These are phyloP conservation scores for Centella asiatica DNA, from an alignment of 129 eudicot species.

Conservation along the genomic window DNA sequence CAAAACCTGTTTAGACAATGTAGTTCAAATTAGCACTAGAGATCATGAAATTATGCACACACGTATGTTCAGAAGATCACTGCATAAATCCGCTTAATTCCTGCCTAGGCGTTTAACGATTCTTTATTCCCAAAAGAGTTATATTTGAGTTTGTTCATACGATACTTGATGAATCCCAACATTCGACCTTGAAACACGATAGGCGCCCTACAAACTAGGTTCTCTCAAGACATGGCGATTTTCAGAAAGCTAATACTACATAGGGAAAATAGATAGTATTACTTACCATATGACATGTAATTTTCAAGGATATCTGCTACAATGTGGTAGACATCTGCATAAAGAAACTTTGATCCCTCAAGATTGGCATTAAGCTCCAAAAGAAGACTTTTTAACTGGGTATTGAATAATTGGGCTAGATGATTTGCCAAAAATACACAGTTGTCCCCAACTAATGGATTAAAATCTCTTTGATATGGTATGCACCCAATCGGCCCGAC, in stretches of 20 bases:
- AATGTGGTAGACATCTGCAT: constrained; percentile 62
- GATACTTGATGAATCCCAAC: no score
- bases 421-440: constrained; percentile 65
- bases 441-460: constrained; percentile 34
- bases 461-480: constrained; percentile 61
- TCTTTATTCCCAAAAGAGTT: no score
- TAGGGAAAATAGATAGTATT: neutral
- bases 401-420: constrained; percentile 50
- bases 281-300: constrained; percentile 52
- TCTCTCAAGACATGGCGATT: no score
- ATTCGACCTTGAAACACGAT: no score
- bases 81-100: no score
- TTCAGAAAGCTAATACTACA: no score
- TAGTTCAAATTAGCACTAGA: neutral
- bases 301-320: constrained; percentile 49
- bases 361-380: constrained; percentile 41
- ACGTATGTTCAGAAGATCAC: no score
- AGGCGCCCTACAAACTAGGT: no score
- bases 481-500: constrained; percentile 97
- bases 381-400: constrained; percentile 46
- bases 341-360: constrained; percentile 51
- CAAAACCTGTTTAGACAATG: constrained; percentile 44
- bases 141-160: no score
- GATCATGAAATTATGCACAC: no score
- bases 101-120: no score